Evolutionary conservation across 306 rosid genomes (phyloP).

Genomic region (Inga leiocalycina): DNA sequence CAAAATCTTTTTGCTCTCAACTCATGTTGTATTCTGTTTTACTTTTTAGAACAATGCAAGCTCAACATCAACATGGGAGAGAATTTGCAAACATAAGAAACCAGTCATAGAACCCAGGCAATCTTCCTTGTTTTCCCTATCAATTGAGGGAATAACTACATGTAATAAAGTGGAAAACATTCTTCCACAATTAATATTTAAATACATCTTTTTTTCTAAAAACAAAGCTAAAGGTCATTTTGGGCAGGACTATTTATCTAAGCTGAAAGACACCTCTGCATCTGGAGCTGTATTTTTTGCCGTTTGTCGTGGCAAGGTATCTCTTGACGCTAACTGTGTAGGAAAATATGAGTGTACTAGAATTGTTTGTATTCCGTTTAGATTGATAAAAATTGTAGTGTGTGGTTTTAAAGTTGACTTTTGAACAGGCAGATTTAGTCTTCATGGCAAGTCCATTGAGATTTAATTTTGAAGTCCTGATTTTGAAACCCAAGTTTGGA

Average conservation of each 20-base stretch:
- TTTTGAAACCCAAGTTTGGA: background rate
- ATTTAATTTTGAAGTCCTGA: background rate
- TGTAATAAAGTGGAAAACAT: conserved; percentile 22
- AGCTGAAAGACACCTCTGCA: conserved; percentile 76
- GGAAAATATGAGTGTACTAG: conserved; percentile 12
- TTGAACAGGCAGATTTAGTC: background rate
- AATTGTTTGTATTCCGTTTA: conserved; percentile 29
- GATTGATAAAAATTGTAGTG: background rate
- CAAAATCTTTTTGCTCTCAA: conserved; percentile 35
- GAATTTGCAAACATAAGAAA: conserved; percentile 88
- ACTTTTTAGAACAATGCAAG: conserved; percentile 59
- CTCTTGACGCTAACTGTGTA: conserved; percentile 29
- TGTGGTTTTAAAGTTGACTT: background rate
- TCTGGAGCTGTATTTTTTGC: conserved; percentile 96
- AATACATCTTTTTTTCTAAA: conserved; percentile 23
- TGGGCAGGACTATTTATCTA: conserved; percentile 82
- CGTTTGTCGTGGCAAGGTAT: conserved; percentile 98
- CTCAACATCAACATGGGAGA: conserved; percentile 90
- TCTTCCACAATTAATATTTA: conserved; percentile 28
- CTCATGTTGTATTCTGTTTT: conserved; percentile 29
- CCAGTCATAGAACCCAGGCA: conserved; percentile 95
- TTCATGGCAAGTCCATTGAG: background rate
- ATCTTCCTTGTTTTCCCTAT: conserved; percentile 71
- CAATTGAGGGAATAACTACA: conserved; percentile 71
- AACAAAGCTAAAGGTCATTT: conserved; percentile 26